Percentiles rank a stretch among this genome's conserved stretches.
phyloP scores from a whole-genome alignment of 2,329 filamentous ascomycete species.

The Fusarium zealandicum region DNA sequence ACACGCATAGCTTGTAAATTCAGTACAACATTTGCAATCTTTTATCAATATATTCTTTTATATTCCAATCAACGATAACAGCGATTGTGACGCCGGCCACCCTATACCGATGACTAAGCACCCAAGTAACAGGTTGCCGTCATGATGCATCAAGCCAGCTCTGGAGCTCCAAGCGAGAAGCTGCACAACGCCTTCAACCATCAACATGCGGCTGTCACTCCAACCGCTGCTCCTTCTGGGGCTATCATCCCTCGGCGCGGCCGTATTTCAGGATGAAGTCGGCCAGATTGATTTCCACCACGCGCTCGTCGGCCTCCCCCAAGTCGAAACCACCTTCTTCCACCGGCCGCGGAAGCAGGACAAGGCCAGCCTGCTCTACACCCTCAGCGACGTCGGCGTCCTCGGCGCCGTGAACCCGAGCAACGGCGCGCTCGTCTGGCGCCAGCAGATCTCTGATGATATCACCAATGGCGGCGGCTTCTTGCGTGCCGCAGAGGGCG shows the following conservation, averaged over 20 bases:
- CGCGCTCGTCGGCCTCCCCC: constrained; percentile 83
- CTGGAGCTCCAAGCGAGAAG: constrained; percentile 38
- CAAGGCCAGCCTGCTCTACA: constrained; percentile 89
- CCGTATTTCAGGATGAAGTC: constrained; percentile 90
- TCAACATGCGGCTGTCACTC: constrained; percentile 48
- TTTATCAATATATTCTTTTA: no score
- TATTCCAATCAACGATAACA: background rate
- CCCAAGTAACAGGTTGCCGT: constrained; percentile 39
- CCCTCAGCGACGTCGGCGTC: constrained; percentile 82
- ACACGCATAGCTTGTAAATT: no score
- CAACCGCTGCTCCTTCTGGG: constrained; percentile 49
- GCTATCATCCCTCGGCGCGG: constrained; percentile 55
- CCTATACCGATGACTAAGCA: constrained; percentile 39
- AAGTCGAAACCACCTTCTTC: constrained; percentile 89
- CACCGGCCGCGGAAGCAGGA: constrained; percentile 83
- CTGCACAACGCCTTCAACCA: constrained; percentile 31
- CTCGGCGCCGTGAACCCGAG: constrained; percentile 89
- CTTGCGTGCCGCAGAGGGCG: constrained; percentile 78
- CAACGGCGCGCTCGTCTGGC: constrained; percentile 85
- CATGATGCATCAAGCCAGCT: constrained; percentile 36
- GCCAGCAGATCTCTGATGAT: constrained; percentile 72
- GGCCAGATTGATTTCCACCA: constrained; percentile 93
- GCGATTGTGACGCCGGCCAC: constrained; percentile 1
- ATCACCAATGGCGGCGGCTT: constrained; percentile 56
- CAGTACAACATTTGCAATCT: no score